Evolutionary conservation across 2,329 filamentous ascomycete species (phyloP).

Genomic region (Exophiala oligosperma): DNA sequence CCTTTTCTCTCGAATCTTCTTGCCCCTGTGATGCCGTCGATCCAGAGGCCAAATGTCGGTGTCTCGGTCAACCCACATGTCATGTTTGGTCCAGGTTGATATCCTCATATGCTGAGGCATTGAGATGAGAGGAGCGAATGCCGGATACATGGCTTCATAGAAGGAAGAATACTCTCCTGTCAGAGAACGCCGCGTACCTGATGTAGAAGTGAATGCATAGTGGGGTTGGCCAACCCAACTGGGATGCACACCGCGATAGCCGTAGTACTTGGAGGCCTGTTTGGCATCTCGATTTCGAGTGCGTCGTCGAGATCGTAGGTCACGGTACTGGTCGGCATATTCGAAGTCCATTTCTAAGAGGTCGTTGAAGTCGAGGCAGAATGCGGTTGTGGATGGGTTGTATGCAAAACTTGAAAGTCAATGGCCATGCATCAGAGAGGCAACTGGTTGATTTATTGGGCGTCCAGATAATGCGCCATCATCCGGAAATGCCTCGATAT

Average conservation of each 20-base stretch:
- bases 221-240: conserved; percentile 22
- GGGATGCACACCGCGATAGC: conserved; percentile 22
- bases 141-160: not conserved
- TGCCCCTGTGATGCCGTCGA: conserved; percentile 15
- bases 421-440: no score
- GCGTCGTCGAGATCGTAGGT: conserved; percentile 17
- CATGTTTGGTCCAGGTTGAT: conserved; percentile 17
- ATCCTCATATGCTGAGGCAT: not conserved
- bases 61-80: conserved; percentile 20
- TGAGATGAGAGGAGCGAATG: not conserved
- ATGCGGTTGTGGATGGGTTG: no score
- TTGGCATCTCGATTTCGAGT: conserved; percentile 15
- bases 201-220: not conserved
- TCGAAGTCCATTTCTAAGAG: no score
- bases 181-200: not conserved
- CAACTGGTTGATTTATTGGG: no score
- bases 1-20: conserved; percentile 15
- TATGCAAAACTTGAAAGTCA: no score
- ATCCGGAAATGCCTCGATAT: no score
- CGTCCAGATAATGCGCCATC: no score
- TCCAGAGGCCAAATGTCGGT: conserved; percentile 18
- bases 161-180: not conserved
- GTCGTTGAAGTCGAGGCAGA: no score
- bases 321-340: conserved; percentile 1
- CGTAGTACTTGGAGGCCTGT: conserved; percentile 23